Evolutionary conservation across 352 stramenopile species (phyloP), one percentile per base, ranked within the genome.

Genomic region (Pythium monospermum): DNA sequence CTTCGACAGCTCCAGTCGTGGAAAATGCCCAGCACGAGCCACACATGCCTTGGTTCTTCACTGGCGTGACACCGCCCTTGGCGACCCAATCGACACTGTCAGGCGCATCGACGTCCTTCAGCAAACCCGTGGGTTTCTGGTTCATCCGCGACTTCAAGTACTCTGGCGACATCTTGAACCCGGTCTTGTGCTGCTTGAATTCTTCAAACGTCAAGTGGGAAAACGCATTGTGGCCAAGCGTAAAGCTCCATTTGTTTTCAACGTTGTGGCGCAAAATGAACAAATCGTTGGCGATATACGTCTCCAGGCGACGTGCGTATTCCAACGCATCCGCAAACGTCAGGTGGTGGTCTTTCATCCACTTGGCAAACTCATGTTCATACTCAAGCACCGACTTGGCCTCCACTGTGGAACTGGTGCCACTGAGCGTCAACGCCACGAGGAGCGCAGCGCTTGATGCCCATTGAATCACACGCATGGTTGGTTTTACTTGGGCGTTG

Each of bases 1-100:
- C 96, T 75, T 99, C 97, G 37, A 99, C 93, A 1, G 95, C 86
- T 22, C 97, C 97, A 6, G 96, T 99, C 5, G 97, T 94, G 4
- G 92, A 98, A 71, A 99, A 99, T 7, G 93, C 91, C 95, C 96
- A 99, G 76, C 96, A 99, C 30, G 88, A 96, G 18, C 95, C 95
- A 63, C 96, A 99, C 32, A 78, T 66, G 11, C 90, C 96, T 66
- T 99, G 96, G 75, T 99, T 97, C 68, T 99, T 98, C 11, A 99
- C 88, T 4, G 74, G 70, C 11, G 94, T 98, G 7, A 99, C 92
- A n/a, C 73, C 92, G 41, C 96, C 97, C 62, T 98, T 90, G 10
- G 66, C 53, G 39, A 83, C 61, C 97, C 97, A 99, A 73, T 99
- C 94, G 21, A 98, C 67, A n/a, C 72, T 61, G 1, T 88, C 67